A percentile compares a stretch with the other conserved stretches of the same genome.
These are phyloP conservation scores for Arxiozyma slooffiae DNA, from an alignment of 1,139 yeast species.

Conservation along the genomic window DNA sequence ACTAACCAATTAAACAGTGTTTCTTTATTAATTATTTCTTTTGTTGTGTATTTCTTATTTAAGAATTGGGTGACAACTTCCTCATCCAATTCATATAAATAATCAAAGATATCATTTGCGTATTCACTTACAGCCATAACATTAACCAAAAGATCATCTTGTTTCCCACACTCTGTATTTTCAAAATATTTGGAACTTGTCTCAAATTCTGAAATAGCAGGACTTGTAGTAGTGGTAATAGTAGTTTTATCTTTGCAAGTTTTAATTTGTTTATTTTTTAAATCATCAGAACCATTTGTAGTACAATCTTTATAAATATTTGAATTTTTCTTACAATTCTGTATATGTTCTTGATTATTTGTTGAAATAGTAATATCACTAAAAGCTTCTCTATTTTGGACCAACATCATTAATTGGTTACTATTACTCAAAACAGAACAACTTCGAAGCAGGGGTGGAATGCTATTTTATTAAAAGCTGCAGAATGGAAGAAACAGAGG, in stretches of 20 bases:
- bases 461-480: too few species aligned
- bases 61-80: conserved; percentile 43
- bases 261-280: not conserved
- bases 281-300: not conserved
- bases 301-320: not conserved
- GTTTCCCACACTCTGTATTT: too few species aligned
- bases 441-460: too few species aligned
- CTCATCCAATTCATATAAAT: conserved; percentile 65
- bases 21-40: conserved; percentile 67
- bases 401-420: not conserved
- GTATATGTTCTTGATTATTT: not conserved
- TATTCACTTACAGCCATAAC: conserved; percentile 64
- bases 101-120: conserved; percentile 73
- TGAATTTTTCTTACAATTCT: not conserved
- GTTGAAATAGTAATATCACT: conserved; percentile 2
- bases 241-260: not conserved
- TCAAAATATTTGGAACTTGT: too few species aligned
- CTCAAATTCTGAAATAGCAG: too few species aligned
- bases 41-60: conserved; percentile 20
- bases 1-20: conserved; percentile 90
- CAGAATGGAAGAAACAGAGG: too few species aligned
- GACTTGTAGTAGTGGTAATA: not conserved
- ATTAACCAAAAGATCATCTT: not conserved
- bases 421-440: not conserved
- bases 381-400: not conserved